These are phyloP conservation scores for Prunus armeniaca DNA, from an alignment of 306 rosid genomes.

Conservation along the genomic window DNA sequence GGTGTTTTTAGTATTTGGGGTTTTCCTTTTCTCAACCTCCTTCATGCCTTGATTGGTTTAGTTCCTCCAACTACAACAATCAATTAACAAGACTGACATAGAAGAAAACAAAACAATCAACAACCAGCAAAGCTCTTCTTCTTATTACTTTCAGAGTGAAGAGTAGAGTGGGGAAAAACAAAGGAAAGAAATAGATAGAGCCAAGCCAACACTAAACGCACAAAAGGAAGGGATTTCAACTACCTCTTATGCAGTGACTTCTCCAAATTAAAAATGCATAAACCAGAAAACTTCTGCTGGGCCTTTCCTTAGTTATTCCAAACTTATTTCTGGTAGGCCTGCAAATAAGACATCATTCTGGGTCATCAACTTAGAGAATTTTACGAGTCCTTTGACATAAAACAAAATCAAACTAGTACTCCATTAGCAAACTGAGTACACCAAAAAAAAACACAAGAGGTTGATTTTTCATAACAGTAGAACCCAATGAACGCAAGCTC, in stretches of 20 bases:
- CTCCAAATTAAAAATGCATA: slow-evolving; percentile 9
- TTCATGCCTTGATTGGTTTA: slow-evolving; percentile 49
- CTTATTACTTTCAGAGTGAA: neutral
- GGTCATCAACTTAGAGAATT: neutral
- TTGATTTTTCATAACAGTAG: neutral
- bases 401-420: neutral
- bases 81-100: slow-evolving; percentile 26
- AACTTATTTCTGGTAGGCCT: slow-evolving; percentile 20
- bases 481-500: neutral
- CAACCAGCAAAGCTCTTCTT: slow-evolving; percentile 9
- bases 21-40: slow-evolving; percentile 66
- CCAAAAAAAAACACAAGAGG: neutral
- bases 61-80: slow-evolving; percentile 32
- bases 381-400: neutral
- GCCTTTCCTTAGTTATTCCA: neutral
- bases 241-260: slow-evolving; percentile 24
- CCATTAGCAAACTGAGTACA: neutral
- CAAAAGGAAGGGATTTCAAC: slow-evolving; percentile 14
- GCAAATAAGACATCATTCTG: slow-evolving; percentile 18
- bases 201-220: slow-evolving; percentile 13
- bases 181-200: neutral
- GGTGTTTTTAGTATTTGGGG: slow-evolving; percentile 49
- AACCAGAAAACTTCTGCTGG: slow-evolving; percentile 11
- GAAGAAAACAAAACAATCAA: slow-evolving; percentile 29
- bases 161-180: neutral